Evolutionary conservation across 2,329 filamentous ascomycete genomes (phyloP), one percentile per base, ranked within the genome.

Genomic region (Colletotrichum phormii): DNA sequence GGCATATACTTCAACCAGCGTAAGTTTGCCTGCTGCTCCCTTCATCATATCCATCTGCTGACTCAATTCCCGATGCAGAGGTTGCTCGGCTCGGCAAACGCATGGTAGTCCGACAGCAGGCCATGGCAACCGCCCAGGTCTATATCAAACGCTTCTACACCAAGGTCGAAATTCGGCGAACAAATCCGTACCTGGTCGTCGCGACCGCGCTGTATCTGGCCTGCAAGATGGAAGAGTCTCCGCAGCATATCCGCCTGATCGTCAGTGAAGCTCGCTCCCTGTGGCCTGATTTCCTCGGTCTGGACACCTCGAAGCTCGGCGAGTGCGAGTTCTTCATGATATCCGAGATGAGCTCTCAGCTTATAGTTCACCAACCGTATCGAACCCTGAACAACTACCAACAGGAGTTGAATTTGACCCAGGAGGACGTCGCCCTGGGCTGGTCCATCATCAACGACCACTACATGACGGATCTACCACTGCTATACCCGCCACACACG

Each of bases 221-320:
- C 24, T 98, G 95, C 85, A 99, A 99, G 84, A 98, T 97, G 91
- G 97, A 99, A 82, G 97, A 99, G 82, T 95, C 92, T 63, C 97
- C 97, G 3, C 96, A 98, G 81, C 97, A 99, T 81, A 98, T 99
- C 78, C 91, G 97, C 35, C 89, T 97, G 75, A 92, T 99, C 71
- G 92, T 97, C 12, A 92, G 91, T 59, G 97, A 99, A 82, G 95
- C 95, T 4, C 91, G 95, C 42, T 90, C 93, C 71, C 88, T 97
- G 72, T 98, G 95, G 94, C 92, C 94, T 78, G 94, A 95, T 75
- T 89, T 93, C 72, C 90, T 94, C 76, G 87, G 89, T 53, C 89
- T 92, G 71, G 95, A 98, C 81, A 93, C 94, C 9, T 91, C 93
- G 67, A 94, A 95, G 78, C 89, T 98, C 51, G 95, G 95, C 77